Evolutionary conservation across 2,329 filamentous ascomycete genomes (phyloP), one percentile per base, ranked within the genome.

Genomic region (Verticillium zaregamsianum): DNA sequence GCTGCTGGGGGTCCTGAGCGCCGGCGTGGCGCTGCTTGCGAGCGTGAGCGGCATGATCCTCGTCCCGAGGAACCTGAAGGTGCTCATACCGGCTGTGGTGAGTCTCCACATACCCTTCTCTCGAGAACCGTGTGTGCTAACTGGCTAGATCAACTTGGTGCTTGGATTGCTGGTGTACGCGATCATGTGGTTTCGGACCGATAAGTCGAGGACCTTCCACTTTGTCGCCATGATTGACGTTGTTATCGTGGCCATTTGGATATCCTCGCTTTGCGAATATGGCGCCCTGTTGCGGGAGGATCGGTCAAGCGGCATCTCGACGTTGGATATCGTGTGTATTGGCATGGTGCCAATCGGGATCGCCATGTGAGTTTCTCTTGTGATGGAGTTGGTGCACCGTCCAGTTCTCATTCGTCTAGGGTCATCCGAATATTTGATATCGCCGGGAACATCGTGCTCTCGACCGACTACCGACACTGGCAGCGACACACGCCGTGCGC

Each of bases 1-100:
- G 79, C 61, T 75, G 74, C 49, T 78, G 76, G 73, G 70, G 64
- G 40, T 78, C 74, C 61, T 79, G 73, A 52, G 45, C n/a, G 45
- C 45, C 20, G 45, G n/a, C 20, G 45, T 52, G n/a, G 45, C 45
- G 3, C n/a, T 52, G n/a, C 45, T 52, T 1, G 45, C 61, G 68
- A 69, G 25, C 52, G 66, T 37, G 65, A 70, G 3, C 57, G 60
- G 3, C n/a, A 61, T 73, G 62, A 69, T 79, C 11, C 65, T 77
- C 31, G 73, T 64, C 7, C 71, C 76, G 45, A 23, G 20, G 45
- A 52, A 23, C 8, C 45, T 52, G 45, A 52, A 25, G n/a, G 20
- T 52, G n/a, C 5, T 52, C 9, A 52, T 52, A 14, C 45, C 45
- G 1, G 70, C 73, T 0, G 67, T 74, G 59, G 73, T 78, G 59